Percentiles rank a stretch among this genome's conserved stretches.
These are phyloP conservation scores for Emydomyces testavorans DNA, from an alignment of 2,329 filamentous ascomycete species.

Conservation along the genomic window DNA sequence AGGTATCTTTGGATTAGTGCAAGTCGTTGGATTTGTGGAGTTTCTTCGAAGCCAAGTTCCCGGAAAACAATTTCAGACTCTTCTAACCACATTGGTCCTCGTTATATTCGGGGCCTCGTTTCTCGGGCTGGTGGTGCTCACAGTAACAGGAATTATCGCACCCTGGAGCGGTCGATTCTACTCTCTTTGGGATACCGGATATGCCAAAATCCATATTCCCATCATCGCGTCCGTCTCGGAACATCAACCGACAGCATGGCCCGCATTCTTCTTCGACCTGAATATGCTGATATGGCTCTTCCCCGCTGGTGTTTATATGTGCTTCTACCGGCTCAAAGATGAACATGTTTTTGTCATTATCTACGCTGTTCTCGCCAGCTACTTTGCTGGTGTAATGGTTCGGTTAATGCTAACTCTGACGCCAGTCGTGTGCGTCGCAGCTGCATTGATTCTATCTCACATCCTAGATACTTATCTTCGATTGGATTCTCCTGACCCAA, in stretches of 20 bases:
- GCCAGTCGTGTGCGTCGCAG: slow-evolving; percentile 87
- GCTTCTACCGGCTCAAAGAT: slow-evolving; percentile 85
- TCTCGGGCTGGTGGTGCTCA: slow-evolving; percentile 65
- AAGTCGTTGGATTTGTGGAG: slow-evolving; percentile 84
- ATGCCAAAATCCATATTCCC: slow-evolving; percentile 97
- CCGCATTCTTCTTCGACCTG: slow-evolving; percentile 97
- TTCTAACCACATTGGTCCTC: slow-evolving; percentile 66
- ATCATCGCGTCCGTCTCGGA: slow-evolving; percentile 99
- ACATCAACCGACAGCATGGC: slow-evolving; percentile 97
- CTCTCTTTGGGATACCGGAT: slow-evolving; percentile 96
- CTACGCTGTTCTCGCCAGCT: slow-evolving; percentile 90
- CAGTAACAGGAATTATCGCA: slow-evolving; percentile 80
- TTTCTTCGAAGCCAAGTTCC: slow-evolving; percentile 81
- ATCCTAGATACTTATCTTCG: slow-evolving; percentile 79
- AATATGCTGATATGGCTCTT: slow-evolving; percentile 99
- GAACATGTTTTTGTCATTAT: slow-evolving; percentile 98
- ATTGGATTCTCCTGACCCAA: slow-evolving; percentile 49
- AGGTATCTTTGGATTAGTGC: slow-evolving; percentile 92
- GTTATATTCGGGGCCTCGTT: slow-evolving; percentile 62
- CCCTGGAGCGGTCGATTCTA: slow-evolving; percentile 99
- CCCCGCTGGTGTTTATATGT: slow-evolving; percentile 95
- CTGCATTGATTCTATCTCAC: slow-evolving; percentile 75
- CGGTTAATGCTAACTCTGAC: slow-evolving; percentile 96
- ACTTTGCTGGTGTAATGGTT: slow-evolving; percentile 99
- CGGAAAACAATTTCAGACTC: slow-evolving; percentile 84